Evolutionary conservation across 75 land plant species (phyloP), one percentile per base, ranked within the genome.

Genomic region (Pinus taeda): DNA sequence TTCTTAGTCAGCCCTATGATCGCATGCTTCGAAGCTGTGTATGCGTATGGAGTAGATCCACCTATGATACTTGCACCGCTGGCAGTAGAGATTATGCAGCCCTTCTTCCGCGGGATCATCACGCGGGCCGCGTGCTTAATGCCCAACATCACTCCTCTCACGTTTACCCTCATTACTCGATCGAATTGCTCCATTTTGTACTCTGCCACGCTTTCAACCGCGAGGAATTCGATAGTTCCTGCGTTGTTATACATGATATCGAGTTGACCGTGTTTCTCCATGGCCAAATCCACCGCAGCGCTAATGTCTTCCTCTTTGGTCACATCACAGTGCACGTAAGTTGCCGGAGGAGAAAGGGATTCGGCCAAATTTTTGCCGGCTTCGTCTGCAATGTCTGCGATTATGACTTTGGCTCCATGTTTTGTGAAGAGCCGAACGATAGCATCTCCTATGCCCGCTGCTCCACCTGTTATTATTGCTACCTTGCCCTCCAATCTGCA

Each of bases 91-190:
- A 60, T 60, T 60, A 60, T 60, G 61, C 82, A 83, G 59, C 88
- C 87, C 8, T 84, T 78, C 57, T 82, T 79, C 4, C 33, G 57
- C 0, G 92, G 94, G 26, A 83, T 73, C 94, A 92, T 92, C 18
- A 86, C 90, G 22, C 90, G 83, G 20, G 92, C 87, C 3, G 94
- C 94, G 70, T 92, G 94, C 83, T 92, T 92, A 33, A 90, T 81
- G 20, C 94, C 94, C 76, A 87, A 76, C 14, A 89, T 72, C 33
- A 74, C 65, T 8, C 90, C 94, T 1, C 92, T 76, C 22, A 92
- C 75, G 81, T 45, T 45, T 6, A 45, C 49, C 49, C 49, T 45
- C 49, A 45, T 45, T 45, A 6, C 49, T 45, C 49, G 6, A 45
- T 45, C 49, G 49, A 45, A 45, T 6, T 45, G 8, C 7, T 45